phyloP scores from a whole-genome alignment of 192 early-diverging fungal genomes.

The Rhizophagus sp. region DNA sequence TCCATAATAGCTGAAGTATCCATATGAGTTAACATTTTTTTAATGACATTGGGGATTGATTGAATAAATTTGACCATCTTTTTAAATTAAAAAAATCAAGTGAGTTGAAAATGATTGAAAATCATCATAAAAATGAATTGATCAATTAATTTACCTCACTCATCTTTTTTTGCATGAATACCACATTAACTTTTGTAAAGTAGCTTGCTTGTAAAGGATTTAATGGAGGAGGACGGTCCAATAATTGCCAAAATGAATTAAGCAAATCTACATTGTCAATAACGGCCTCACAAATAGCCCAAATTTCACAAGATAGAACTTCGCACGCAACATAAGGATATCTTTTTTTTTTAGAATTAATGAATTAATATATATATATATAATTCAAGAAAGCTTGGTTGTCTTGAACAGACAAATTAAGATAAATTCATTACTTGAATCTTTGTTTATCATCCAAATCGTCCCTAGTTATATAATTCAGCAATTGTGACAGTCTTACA shows the following conservation, averaged over 20 bases:
- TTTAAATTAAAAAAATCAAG: neutral
- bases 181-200: slow-evolving; percentile 89
- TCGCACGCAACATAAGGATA: slow-evolving; percentile 84
- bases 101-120: neutral
- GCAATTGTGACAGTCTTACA: slow-evolving; percentile 67
- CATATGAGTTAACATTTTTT: slow-evolving; percentile 81
- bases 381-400: neutral
- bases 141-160: slow-evolving; percentile 59
- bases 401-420: no score
- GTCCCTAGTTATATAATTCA: slow-evolving; percentile 82
- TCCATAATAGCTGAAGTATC: slow-evolving; percentile 88
- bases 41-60: slow-evolving; percentile 72
- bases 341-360: slow-evolving; percentile 40
- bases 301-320: slow-evolving; percentile 75
- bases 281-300: slow-evolving; percentile 75
- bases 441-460: slow-evolving; percentile 79
- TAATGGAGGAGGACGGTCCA: slow-evolving; percentile 76
- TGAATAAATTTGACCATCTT: slow-evolving; percentile 88
- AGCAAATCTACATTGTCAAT: slow-evolving; percentile 73
- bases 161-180: slow-evolving; percentile 87
- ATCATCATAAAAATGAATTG: neutral
- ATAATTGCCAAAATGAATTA: slow-evolving; percentile 80
- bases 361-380: neutral
- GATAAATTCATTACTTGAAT: slow-evolving; percentile 63
- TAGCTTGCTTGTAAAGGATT: slow-evolving; percentile 84